Evolutionary conservation across 1,284 basidiomycete genomes (phyloP).

Genomic region (Rhodotorula sp.): DNA sequence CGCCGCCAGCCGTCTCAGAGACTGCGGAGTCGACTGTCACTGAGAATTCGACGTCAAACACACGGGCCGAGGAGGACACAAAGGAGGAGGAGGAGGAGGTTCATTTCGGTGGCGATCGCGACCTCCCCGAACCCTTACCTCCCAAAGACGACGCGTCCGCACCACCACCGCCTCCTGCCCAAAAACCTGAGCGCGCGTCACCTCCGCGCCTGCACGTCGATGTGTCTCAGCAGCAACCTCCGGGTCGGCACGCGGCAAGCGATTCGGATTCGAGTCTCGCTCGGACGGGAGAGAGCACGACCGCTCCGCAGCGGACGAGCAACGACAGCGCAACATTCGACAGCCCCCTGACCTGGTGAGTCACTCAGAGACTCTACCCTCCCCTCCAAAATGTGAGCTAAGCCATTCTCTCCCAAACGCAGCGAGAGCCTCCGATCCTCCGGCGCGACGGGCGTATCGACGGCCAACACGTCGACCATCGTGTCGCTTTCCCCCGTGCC

Average conservation of each 20-base stretch:
- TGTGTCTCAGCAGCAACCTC: background rate
- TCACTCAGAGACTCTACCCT: too few relatives aligned
- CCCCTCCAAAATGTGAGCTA: too few relatives aligned
- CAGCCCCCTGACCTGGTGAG: conserved; percentile 22
- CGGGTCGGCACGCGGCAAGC: background rate
- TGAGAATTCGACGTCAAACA: background rate
- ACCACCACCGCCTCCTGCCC: too few relatives aligned
- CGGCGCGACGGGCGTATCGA: conserved; percentile 29
- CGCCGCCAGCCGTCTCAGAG: background rate
- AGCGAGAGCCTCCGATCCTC: conserved; percentile 23
- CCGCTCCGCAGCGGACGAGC: background rate
- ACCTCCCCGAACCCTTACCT: background rate
- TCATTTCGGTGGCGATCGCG: background rate
- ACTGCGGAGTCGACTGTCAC: background rate
- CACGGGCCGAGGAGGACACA: background rate
- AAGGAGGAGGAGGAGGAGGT: background rate
- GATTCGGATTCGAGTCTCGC: background rate
- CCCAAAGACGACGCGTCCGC: too few relatives aligned
- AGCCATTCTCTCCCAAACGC: too few relatives aligned
- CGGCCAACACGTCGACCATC: conserved; percentile 30
- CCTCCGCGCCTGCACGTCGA: conserved; percentile 19
- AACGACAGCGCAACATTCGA: conserved; percentile 6
- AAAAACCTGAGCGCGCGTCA: background rate
- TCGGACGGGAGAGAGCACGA: background rate
- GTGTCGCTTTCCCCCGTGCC: background rate